These are phyloP conservation scores for Monilinia polystroma DNA, from an alignment of 2,329 filamentous ascomycete genomes.

Conservation along the genomic window DNA sequence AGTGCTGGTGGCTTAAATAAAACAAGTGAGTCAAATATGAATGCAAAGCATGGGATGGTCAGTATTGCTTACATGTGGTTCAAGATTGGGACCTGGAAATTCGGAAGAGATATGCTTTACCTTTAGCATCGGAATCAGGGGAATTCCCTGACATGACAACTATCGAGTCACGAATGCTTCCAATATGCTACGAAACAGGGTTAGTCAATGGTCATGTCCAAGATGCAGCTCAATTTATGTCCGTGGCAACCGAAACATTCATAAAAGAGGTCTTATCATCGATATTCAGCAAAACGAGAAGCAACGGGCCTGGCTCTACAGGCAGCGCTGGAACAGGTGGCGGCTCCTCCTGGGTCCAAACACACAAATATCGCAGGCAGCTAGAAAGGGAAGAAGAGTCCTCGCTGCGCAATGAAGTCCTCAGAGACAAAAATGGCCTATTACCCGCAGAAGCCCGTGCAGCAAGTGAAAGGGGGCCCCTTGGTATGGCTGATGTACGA, in stretches of 20 bases:
- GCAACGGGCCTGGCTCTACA: slow-evolving; percentile 63
- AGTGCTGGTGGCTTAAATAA: slow-evolving; percentile 74
- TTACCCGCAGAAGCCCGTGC: slow-evolving; percentile 80
- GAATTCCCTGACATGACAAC: slow-evolving; percentile 66
- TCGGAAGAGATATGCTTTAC: slow-evolving; percentile 62
- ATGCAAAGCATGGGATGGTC: slow-evolving; percentile 39
- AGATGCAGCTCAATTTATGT: slow-evolving; percentile 64
- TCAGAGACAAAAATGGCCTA: slow-evolving; percentile 72
- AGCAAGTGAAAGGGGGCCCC: slow-evolving; percentile 65
- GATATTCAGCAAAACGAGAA: slow-evolving; percentile 62
- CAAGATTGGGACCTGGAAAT: slow-evolving; percentile 66
- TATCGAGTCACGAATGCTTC: slow-evolving; percentile 64
- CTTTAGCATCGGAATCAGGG: slow-evolving; percentile 64
- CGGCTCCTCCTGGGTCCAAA: slow-evolving; percentile 72
- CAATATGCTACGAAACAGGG: slow-evolving; percentile 66
- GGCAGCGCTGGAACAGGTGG: slow-evolving; percentile 63
- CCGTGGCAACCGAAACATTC: slow-evolving; percentile 64
- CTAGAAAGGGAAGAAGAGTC: slow-evolving; percentile 74
- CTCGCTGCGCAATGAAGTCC: slow-evolving; percentile 69
- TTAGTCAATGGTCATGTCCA: slow-evolving; percentile 57
- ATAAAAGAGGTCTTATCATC: slow-evolving; percentile 65
- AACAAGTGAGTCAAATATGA: slow-evolving; percentile 59
- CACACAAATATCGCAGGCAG: slow-evolving; percentile 72
- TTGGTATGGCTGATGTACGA: slow-evolving; percentile 76
- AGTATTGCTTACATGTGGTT: slow-evolving; percentile 17